Percentiles rank a stretch among this genome's conserved stretches.
Conservation (phyloP, 257 asterid species). For the Solanum chmielewskii region DNA sequence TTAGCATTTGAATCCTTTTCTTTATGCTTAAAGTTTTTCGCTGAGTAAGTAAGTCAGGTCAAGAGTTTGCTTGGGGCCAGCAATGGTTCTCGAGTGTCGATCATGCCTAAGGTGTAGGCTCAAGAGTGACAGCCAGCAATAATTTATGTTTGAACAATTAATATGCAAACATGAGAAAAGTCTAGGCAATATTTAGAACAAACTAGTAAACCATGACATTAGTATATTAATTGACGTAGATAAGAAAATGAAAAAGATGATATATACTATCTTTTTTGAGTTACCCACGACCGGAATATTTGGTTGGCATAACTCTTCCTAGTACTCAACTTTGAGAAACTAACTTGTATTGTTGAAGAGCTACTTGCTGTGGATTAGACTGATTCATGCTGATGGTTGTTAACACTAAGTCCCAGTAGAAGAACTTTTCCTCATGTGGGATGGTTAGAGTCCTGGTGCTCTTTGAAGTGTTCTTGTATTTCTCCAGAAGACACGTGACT, state of each 20-base stretch:
- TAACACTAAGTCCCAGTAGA: not conserved
- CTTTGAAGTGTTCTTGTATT: not conserved
- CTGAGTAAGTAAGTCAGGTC: no score
- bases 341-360: not conserved
- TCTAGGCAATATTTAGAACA: not conserved
- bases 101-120: no score
- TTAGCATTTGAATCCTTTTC: no score
- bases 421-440: not conserved
- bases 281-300: not conserved
- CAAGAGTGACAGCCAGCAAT: no score
- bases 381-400: not conserved
- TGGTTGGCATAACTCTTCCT: not conserved
- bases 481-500: not conserved
- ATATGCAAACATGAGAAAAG: no score
- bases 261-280: not conserved
- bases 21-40: no score
- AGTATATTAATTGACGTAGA: no score
- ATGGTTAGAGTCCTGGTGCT: not conserved
- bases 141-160: no score
- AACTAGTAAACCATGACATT: not conserved
- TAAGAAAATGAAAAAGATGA: not conserved
- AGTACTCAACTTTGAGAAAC: not conserved
- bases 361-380: not conserved
- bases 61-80: no score
- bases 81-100: no score